Conservation (phyloP, 352 stramenopile genomes). For the Pythium volutum region DNA sequence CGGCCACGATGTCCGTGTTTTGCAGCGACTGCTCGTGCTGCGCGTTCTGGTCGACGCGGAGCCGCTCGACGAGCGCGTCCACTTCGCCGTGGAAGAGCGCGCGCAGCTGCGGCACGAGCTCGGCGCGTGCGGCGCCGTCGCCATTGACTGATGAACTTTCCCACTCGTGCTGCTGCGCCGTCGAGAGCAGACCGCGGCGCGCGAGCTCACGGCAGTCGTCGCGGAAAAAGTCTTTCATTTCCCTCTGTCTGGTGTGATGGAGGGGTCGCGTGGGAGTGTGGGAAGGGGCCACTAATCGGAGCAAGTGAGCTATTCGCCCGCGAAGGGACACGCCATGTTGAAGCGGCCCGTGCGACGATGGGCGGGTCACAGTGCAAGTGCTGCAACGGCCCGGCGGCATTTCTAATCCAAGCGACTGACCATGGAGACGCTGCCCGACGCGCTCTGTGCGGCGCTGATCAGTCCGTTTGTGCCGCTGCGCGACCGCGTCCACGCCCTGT, state of each 20-base stretch:
- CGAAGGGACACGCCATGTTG: slow-evolving; percentile 3
- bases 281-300: slow-evolving; percentile 1
- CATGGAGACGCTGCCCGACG: slow-evolving; percentile 32
- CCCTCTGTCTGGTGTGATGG: not conserved
- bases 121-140: not conserved
- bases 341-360: not conserved
- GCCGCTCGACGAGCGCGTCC: slow-evolving; percentile 38
- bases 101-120: slow-evolving; percentile 22
- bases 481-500: slow-evolving; percentile 52
- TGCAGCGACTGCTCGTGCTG: slow-evolving; percentile 43
- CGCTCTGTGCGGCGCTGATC: slow-evolving; percentile 41
- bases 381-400: not conserved
- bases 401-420: too few species aligned
- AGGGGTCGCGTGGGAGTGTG: not conserved
- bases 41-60: slow-evolving; percentile 52
- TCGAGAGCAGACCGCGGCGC: slow-evolving; percentile 24
- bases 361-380: not conserved
- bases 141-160: slow-evolving; percentile 13
- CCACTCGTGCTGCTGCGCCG: slow-evolving; percentile 32
- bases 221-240: slow-evolving; percentile 9
- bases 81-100: slow-evolving; percentile 42
- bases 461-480: slow-evolving; percentile 55
- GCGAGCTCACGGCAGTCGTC: slow-evolving; percentile 18
- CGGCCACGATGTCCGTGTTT: slow-evolving; percentile 55
- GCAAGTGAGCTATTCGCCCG: not conserved